Base-by-base conservation (phyloP, 257 asterid species). In the Haberlea rhodopensis region DNA sequence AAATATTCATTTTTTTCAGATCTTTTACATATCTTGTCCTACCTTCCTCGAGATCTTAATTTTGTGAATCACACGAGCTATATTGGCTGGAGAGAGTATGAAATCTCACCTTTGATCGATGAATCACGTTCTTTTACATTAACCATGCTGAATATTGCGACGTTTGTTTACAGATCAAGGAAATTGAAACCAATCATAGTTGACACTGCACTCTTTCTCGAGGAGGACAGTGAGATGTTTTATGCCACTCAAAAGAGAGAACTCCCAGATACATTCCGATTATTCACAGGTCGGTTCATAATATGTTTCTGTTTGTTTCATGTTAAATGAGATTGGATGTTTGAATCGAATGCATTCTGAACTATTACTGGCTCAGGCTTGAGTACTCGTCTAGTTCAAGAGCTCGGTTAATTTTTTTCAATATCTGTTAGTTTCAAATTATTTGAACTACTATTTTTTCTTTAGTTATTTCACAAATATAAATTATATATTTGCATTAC, bases 11-110 rank as follows among this genome's bases (percentile, higher is more conserved):
- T 60, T 62, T 66, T 58, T 77, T 54, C 95, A 92, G 98, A 92
- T 87, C 96, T 92, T 81, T 76, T 92, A 76, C 98, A 92, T 88
- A 79, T 92, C 64, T 67, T 92, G 29, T 84, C 98, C 1, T 92
- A 92, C 64, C 75, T 92, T 43, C 98, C 98, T 3, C 84, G 78
- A 78, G 92, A 87, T 77, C 90, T 94, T 52, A 94, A 90, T 82
- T 94, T 94, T 64, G 90, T 84, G 77, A 90, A 87, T 34, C 96
- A 94, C 66, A 77, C 96, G 31, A 81, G 99, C 89, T 89, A 89
- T 57, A 83, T 92, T 68, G 99, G 99, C 37, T 87, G 99, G 99
- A 89, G 87, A 75, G 96, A 92, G 99, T 92, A 84, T 66, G 91
- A 32, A 75, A 66, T 57, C 55, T 22, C 60, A 53, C 70, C n/a